Base-by-base conservation (phyloP, 306 rosid genomes). In the Arachis hypogaea region DNA sequence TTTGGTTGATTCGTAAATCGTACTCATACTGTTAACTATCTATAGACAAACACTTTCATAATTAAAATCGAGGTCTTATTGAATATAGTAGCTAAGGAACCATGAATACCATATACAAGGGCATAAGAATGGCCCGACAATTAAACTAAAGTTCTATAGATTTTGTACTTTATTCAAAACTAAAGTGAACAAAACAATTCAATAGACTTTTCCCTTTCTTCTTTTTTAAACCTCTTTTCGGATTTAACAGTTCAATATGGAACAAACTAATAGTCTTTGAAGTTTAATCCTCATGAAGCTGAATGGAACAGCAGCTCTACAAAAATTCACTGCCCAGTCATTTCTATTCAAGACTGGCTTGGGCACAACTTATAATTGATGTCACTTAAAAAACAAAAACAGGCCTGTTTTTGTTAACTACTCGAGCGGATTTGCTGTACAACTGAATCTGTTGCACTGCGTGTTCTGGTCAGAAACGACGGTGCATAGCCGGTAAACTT, bases 271-370 rank as follows among this genome's bases (percentile, higher is more conserved):
- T 77, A 61, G 40, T 58, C 68, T 40, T 33, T 33, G 28, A 33
- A 33, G 38, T 33, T 33, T 33, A 33, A 47, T 62, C 51, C 66
- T 69, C 70, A 58, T 50, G 60, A 33, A 81, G 81, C 56, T 59
- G 66, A 58, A 68, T 67, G 8, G 60, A 71, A 54, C 61, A 56
- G 65, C 69, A 46, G 64, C 72, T 58, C 93, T 80, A 88, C 91
- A 88, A 93, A 89, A 90, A 90, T 88, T 88, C 85, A 75, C 80
- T 62, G 77, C 89, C 90, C 86, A 69, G 50, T 73, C 80, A 56
- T 62, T 63, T 80, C 50, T 77, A 71, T 69, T 64, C 68, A 76
- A 76, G 76, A 51, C 83, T 72, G 85, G 84, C 69, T 61, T 64
- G 88, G 83, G 84, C 82, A 77, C 66, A n/a, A 66, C 64, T 76